Evolutionary conservation across 441 rosid species (phyloP).

Genomic region (Pelargonium cotyledonis): DNA sequence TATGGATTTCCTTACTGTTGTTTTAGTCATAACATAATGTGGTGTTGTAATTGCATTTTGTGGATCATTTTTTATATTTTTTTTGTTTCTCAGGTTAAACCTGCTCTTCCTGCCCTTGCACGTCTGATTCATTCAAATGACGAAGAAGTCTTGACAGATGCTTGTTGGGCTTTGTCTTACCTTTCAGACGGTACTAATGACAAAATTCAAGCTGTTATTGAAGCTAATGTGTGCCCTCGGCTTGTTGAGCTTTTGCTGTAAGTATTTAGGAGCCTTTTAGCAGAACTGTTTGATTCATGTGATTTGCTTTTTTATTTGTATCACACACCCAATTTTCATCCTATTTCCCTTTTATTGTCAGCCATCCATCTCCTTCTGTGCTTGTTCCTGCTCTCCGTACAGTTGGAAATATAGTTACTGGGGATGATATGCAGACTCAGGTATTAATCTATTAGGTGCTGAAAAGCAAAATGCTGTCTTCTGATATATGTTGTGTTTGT

Average conservation of each 20-base stretch:
- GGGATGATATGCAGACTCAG: slow-evolving; percentile 86
- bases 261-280: neutral
- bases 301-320: neutral
- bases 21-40: too few species aligned
- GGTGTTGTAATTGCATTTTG: too few species aligned
- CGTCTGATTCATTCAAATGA: slow-evolving; percentile 2
- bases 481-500: too few species aligned
- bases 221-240: slow-evolving; percentile 5
- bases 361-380: slow-evolving; percentile 77
- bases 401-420: slow-evolving; percentile 78
- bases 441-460: slow-evolving; percentile 23
- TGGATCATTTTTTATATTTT: too few species aligned
- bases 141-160: slow-evolving; percentile 4
- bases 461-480: neutral
- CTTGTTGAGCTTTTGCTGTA: slow-evolving; percentile 1
- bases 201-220: slow-evolving; percentile 8
- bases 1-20: too few species aligned
- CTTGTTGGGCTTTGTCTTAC: neutral
- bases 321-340: neutral
- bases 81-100: too few species aligned
- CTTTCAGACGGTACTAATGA: slow-evolving; percentile 5
- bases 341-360: slow-evolving; percentile 14
- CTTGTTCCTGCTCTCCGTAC: slow-evolving; percentile 90
- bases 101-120: slow-evolving; percentile 11
- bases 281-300: too few species aligned